These are phyloP conservation scores for Fusarium setosum DNA, from an alignment of 2,329 filamentous ascomycete genomes.

Conservation along the genomic window DNA sequence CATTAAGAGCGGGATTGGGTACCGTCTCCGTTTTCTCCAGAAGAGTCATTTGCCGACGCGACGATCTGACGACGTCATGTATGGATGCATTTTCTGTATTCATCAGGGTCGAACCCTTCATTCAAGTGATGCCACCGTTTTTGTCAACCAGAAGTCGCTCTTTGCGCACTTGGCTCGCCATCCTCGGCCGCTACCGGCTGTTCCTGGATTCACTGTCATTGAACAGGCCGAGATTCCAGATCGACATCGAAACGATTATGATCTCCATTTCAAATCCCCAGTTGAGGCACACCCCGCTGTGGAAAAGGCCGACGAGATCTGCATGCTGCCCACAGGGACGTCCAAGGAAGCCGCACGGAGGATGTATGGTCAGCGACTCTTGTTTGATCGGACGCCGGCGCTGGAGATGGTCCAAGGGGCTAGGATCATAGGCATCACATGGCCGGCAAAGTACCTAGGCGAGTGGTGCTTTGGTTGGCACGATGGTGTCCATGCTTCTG, in stretches of 20 bases:
- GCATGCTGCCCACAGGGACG: conserved; percentile 56
- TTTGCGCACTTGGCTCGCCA: conserved; percentile 66
- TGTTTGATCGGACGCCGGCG: conserved; percentile 57
- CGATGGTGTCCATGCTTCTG: conserved; percentile 61
- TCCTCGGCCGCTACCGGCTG: conserved; percentile 61
- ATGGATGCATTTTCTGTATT: conserved; percentile 67
- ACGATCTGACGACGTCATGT: conserved; percentile 63
- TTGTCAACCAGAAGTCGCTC: conserved; percentile 63
- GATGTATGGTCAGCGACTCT: conserved; percentile 58
- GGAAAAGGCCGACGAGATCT: conserved; percentile 54
- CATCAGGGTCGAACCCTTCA: conserved; percentile 61
- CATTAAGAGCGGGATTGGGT: conserved; percentile 57
- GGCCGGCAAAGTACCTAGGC: conserved; percentile 62
- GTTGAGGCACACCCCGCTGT: conserved; percentile 54
- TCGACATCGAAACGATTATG: conserved; percentile 60
- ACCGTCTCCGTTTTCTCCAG: conserved; percentile 65
- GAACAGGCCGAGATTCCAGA: conserved; percentile 56
- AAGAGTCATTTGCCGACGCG: conserved; percentile 65
- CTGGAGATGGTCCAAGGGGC: conserved; percentile 62
- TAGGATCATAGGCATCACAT: conserved; percentile 61
- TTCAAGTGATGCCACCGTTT: conserved; percentile 67
- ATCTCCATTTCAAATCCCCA: conserved; percentile 60
- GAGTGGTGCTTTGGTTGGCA: conserved; percentile 70
- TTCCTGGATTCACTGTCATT: conserved; percentile 61
- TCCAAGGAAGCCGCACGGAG: conserved; percentile 60